Evolutionary conservation across 2,329 filamentous ascomycete genomes (phyloP), one percentile per base, ranked within the genome.

Genomic region (Nemania sp.): DNA sequence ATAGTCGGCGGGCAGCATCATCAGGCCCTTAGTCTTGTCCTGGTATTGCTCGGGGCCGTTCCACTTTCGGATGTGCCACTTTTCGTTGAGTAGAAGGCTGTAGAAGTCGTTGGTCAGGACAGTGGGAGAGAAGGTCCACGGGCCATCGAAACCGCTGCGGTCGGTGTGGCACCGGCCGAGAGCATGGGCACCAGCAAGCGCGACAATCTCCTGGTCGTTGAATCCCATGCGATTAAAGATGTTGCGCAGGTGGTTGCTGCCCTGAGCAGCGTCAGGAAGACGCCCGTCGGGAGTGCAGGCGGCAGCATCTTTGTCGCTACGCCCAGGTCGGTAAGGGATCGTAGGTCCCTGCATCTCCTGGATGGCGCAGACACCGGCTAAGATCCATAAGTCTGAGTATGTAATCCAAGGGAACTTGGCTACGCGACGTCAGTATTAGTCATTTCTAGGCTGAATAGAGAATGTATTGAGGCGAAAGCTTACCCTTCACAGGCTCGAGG

Each of bases 201-300:
- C 94, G 40, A 97, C 93, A 70, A 97, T 97, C 76, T 97, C 92
- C 68, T 89, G 89, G 77, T 99, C 93, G 74, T 94, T 88, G 82
- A 97, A 97, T 64, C 93, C 93, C 93, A 97, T 97, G 71, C 93
- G 91, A 74, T 86, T 84, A 76, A 97, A 99, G 79, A 97, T 93
- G 76, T 84, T 83, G 68, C 94, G 88, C 66, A 97, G 82, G 77
- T 97, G 93, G 69, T 86, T 83, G 58, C 86, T 79, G 57, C 83
- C 88, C 81, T 97, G 84, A 65, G 84, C 73, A 46, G 82, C 93
- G 71, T 99, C 91, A 60, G 92, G 81, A 24, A 84, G 80, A 73
- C 93, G 91, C 62, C 94, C 94, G 69, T 97, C 92, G 45, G 94
- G 94, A 23, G 94, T 96, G 83, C 92, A 97, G 72, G 86, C 90